Percentiles rank a stretch among this genome's conserved stretches.
Evolutionary conservation across 2,329 filamentous ascomycete species (phyloP).

Genomic region (Alternaria sp.): DNA sequence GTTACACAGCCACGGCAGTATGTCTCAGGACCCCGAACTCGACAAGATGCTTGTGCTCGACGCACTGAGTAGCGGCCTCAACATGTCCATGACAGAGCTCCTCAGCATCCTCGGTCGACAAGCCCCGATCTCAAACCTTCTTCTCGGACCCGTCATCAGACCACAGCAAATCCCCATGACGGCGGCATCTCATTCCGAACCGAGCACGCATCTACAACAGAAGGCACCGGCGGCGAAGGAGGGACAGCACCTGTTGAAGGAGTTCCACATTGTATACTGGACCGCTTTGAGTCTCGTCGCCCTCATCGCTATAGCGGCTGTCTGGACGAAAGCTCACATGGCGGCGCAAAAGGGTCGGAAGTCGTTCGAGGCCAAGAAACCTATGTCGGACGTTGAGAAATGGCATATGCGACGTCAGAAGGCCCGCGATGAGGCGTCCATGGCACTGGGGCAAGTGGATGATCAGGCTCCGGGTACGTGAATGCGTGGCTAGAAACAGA

Average conservation of each 20-base stretch:
- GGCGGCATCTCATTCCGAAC: not conserved
- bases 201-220: not conserved
- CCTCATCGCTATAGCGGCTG: not conserved
- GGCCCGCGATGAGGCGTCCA: not conserved
- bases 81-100: constrained; percentile 5
- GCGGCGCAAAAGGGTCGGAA: not conserved
- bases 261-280: not conserved
- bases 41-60: constrained; percentile 5
- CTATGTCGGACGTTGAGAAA: constrained; percentile 4
- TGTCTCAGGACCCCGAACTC: not conserved
- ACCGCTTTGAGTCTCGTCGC: not conserved
- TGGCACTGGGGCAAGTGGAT: not conserved
- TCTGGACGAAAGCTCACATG: constrained; percentile 3
- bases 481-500: no score
- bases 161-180: not conserved
- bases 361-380: not conserved
- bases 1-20: not conserved
- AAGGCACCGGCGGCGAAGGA: not conserved
- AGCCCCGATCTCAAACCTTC: constrained; percentile 7
- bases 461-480: not conserved
- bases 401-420: constrained; percentile 1
- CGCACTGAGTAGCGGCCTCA: constrained; percentile 1
- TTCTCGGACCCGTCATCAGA: not conserved
- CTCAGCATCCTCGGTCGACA: not conserved
- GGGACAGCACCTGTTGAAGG: not conserved